Evolutionary conservation across 768 basidiomycete species (phyloP).

Genomic region (Naganishia vaughanmartiniae): DNA sequence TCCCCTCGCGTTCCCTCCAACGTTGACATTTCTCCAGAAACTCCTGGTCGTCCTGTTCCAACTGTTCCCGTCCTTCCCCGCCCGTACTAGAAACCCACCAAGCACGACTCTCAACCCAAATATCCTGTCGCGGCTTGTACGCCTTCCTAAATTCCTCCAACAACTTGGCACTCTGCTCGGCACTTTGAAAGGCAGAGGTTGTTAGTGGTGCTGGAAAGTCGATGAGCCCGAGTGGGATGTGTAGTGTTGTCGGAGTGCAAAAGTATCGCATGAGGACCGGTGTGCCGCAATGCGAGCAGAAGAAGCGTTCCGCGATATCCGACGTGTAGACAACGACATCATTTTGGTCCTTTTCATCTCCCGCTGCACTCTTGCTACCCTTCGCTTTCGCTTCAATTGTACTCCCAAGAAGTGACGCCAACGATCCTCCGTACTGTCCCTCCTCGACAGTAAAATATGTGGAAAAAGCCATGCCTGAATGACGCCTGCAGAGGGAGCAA

Average conservation of each 20-base stretch:
- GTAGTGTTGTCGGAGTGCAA: conserved; percentile 1
- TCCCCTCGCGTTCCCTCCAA: conserved; percentile 7
- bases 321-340: background rate
- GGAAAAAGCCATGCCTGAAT: conserved; percentile 3
- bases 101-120: background rate
- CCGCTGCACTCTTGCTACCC: background rate
- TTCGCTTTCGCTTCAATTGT: background rate
- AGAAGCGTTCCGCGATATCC: conserved; percentile 3
- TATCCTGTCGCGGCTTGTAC: conserved; percentile 12
- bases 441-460: conserved; percentile 3
- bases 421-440: background rate
- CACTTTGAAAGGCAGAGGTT: too few species aligned
- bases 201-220: background rate
- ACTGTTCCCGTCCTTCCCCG: background rate
- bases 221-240: conserved; percentile 11
- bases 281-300: conserved; percentile 5
- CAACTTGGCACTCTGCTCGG: background rate
- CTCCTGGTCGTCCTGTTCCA: background rate
- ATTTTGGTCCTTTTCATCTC: background rate
- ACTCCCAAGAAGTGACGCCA: background rate
- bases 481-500: background rate
- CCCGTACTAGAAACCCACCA: conserved; percentile 3
- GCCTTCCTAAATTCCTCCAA: background rate
- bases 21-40: conserved; percentile 1
- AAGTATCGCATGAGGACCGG: conserved; percentile 13